Evolutionary conservation across 208 protist species (phyloP).

Genomic region (Novymonas esmeraldas): DNA sequence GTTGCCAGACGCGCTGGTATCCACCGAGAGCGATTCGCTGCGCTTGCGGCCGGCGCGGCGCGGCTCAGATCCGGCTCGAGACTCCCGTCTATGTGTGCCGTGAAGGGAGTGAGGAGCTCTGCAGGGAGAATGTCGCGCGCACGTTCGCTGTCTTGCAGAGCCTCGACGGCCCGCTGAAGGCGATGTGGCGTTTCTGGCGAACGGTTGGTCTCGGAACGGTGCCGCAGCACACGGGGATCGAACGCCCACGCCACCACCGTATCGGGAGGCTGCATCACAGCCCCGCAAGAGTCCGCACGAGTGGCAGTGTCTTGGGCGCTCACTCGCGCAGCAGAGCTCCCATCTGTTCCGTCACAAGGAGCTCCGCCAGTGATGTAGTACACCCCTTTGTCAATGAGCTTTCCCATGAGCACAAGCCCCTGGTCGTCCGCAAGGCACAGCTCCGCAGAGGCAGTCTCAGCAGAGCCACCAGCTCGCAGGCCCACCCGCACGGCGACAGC

Average conservation of each 20-base stretch:
- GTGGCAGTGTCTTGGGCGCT: background rate
- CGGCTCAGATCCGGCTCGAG: background rate
- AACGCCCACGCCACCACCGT: conserved; percentile 68
- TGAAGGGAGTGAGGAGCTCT: conserved; percentile 30
- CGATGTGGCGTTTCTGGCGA: conserved; percentile 76
- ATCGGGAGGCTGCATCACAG: conserved; percentile 35
- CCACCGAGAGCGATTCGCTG: conserved; percentile 33
- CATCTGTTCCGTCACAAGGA: background rate
- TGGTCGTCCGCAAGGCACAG: conserved; percentile 59
- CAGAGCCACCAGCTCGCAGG: conserved; percentile 18
- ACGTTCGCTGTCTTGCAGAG: conserved; percentile 40
- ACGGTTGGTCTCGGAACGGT: conserved; percentile 51
- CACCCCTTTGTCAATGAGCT: conserved; percentile 43
- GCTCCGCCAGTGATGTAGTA: conserved; percentile 66
- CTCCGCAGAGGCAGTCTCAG: background rate
- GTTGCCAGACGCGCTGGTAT: conserved; percentile 65
- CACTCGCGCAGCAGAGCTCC: background rate
- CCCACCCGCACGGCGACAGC: conserved; percentile 49
- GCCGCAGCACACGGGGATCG: conserved; percentile 65
- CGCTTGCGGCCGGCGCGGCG: conserved; percentile 1
- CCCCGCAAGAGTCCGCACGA: background rate
- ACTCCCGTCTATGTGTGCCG: conserved; percentile 10
- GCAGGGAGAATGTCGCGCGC: conserved; percentile 60
- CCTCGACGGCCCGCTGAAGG: conserved; percentile 60
- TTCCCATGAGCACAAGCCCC: conserved; percentile 58